Conservation (phyloP, 2,329 filamentous ascomycete genomes). For the Penicillium sp. region DNA sequence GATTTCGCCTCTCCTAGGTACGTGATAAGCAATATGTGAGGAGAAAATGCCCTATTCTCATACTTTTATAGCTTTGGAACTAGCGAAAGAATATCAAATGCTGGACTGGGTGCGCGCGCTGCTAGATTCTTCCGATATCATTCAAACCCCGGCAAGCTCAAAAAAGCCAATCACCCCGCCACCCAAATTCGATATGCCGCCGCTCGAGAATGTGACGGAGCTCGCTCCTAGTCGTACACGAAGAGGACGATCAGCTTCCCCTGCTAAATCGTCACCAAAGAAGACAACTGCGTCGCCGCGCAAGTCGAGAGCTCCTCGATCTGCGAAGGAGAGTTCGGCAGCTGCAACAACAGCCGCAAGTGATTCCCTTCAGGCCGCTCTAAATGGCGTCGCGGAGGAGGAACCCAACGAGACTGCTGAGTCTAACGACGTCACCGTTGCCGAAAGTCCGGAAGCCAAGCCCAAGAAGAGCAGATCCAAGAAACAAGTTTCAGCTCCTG, state of each 20-base stretch:
- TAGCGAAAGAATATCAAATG: slow-evolving; percentile 86
- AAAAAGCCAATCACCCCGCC: slow-evolving; percentile 75
- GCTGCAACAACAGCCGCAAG: slow-evolving; percentile 47
- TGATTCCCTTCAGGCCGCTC: slow-evolving; percentile 45
- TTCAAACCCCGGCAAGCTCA: slow-evolving; percentile 61
- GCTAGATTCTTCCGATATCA: slow-evolving; percentile 80
- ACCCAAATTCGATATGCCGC: slow-evolving; percentile 67
- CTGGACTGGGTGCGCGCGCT: slow-evolving; percentile 86
- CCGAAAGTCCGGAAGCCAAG: slow-evolving; percentile 18
- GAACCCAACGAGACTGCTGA: slow-evolving; percentile 24
- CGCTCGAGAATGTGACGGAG: slow-evolving; percentile 16
- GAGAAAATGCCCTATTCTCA: slow-evolving; percentile 12
- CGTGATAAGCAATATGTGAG: slow-evolving; percentile 15
- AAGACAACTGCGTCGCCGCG: slow-evolving; percentile 50
- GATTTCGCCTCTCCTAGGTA: slow-evolving; percentile 76
- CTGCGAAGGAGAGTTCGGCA: slow-evolving; percentile 47
- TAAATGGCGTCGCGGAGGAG: slow-evolving; percentile 36
- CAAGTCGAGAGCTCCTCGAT: slow-evolving; percentile 50
- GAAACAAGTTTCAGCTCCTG: slow-evolving; percentile 20
- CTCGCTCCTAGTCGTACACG: slow-evolving; percentile 40
- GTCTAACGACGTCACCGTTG: slow-evolving; percentile 23
- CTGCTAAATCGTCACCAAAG: slow-evolving; percentile 54
- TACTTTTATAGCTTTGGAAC: slow-evolving; percentile 62
- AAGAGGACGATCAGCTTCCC: slow-evolving; percentile 57
- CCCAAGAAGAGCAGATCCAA: slow-evolving; percentile 18